Evolutionary conservation across 2,329 filamentous ascomycete species (phyloP), one percentile per base, ranked within the genome.

Genomic region (Stagonosporopsis rhizophila): DNA sequence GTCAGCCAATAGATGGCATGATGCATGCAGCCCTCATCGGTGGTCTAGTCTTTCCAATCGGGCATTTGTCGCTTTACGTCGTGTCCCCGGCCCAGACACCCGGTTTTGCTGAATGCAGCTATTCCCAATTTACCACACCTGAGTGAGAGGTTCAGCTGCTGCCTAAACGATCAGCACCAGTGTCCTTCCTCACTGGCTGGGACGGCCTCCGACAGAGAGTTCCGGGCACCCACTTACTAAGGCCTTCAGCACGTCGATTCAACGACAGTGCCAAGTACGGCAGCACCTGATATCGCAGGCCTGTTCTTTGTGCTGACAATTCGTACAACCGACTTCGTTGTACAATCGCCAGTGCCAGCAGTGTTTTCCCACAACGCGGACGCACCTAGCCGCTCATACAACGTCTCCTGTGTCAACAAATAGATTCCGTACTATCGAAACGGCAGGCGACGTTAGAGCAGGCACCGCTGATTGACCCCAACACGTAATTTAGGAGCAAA

Each of bases 71-170:
- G 45, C 34, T 27, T 23, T 35, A 41, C 51, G 40, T 38, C 9
- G 52, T 56, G 37, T 28, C 41, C 39, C 14, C 41, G 23, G 32
- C 53, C 53, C 46, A 51, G 15, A 46, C 41, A 34, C 46, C 46
- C 49, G 52, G 46, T 46, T 50, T 4, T 17, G 44, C 22, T 34
- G 32, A 35, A 35, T 55, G 45, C 44, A 40, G 22, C 30, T 15
- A 6, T 22, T 40, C 27, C 17, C 40, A 45, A n/a, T 4, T 40
- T 11, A 42, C 23, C 23, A 17, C 40, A 49, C 22, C 34, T 56
- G 40, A 56, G 52, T 28, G 34, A 45, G 28, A 30, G 23, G 8
- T 20, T n/a, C 27, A 45, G 14, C 46, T 37, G 22, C n/a, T 39
- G 25, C 35, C 6, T 19, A 34, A 11, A 28, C 5, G 12, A 9